phyloP scores from a whole-genome alignment of 192 early-diverging fungal genomes.

The Coemansia sp. region DNA sequence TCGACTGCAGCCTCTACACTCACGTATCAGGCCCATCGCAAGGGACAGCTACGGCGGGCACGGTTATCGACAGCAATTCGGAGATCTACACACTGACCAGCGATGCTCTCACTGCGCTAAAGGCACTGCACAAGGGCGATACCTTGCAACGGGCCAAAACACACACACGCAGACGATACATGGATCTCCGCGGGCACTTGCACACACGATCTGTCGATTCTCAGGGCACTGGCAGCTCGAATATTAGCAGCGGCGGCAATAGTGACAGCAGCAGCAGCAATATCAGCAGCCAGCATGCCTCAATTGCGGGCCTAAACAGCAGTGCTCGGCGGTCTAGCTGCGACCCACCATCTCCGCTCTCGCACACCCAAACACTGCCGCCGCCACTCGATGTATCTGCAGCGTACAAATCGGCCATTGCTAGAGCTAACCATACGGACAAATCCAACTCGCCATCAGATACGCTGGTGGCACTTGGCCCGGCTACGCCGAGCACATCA shows the following conservation, averaged over 20 bases:
- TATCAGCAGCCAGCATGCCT: slow-evolving; percentile 14
- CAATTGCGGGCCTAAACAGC: background rate
- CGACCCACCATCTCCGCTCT: background rate
- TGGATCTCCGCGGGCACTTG: slow-evolving; percentile 43
- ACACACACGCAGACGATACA: slow-evolving; percentile 48
- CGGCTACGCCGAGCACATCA: slow-evolving; percentile 5
- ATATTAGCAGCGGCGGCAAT: background rate
- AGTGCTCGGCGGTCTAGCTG: background rate
- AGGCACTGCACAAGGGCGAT: slow-evolving; percentile 34
- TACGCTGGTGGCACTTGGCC: slow-evolving; percentile 36
- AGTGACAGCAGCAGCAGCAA: slow-evolving; percentile 3
- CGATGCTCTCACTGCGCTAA: slow-evolving; percentile 32
- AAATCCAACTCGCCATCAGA: slow-evolving; percentile 34
- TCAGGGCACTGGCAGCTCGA: slow-evolving; percentile 9
- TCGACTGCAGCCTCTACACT: slow-evolving; percentile 55
- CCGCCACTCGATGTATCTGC: slow-evolving; percentile 36
- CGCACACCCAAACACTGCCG: slow-evolving; percentile 14
- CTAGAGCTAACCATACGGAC: background rate
- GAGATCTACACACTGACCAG: slow-evolving; percentile 56
- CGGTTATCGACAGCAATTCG: slow-evolving; percentile 51
- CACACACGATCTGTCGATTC: slow-evolving; percentile 25
- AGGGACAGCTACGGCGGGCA: background rate
- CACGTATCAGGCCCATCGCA: slow-evolving; percentile 50
- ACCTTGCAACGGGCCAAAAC: slow-evolving; percentile 43
- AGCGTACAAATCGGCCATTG: slow-evolving; percentile 8